These are phyloP conservation scores for Mycena galopus DNA, from an alignment of 768 basidiomycete species.

Conservation along the genomic window DNA sequence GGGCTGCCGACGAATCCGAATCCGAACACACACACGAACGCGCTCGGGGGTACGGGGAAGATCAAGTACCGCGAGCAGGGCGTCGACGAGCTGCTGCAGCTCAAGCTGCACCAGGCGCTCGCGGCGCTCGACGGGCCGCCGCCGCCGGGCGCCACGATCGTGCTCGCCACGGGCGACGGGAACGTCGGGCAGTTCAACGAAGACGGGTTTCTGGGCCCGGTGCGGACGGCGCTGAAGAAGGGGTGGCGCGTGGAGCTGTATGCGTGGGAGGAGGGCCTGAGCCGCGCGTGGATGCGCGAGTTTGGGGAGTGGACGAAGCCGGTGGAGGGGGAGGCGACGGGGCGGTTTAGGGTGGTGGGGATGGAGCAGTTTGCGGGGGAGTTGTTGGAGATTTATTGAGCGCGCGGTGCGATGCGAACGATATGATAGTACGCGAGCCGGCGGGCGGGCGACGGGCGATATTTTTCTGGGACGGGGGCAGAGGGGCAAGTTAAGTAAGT, in stretches of 20 bases:
- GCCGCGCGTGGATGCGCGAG: conserved; percentile 81
- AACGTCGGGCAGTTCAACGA: conserved; percentile 94
- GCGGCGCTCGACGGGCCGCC: conserved; percentile 74
- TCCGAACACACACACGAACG: background rate
- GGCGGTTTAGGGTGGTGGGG: conserved; percentile 68
- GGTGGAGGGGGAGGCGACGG: conserved; percentile 56
- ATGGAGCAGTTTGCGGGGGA: conserved; percentile 78
- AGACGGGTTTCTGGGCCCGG: conserved; percentile 92
- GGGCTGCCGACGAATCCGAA: background rate
- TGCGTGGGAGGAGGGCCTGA: conserved; percentile 89
- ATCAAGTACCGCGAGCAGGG: conserved; percentile 89
- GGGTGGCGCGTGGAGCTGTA: conserved; percentile 98
- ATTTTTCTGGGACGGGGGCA: background rate
- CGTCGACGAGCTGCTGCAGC: conserved; percentile 93
- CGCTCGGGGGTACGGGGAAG: conserved; percentile 43
- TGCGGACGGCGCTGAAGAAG: conserved; percentile 84
- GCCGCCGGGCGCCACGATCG: conserved; percentile 79
- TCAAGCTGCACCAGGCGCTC: conserved; percentile 91
- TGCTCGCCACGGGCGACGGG: conserved; percentile 95
- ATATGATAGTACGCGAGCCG: background rate
- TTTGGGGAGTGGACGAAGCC: conserved; percentile 67
- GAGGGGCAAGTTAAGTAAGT: conserved; percentile 13
- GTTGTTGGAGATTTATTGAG: conserved; percentile 60
- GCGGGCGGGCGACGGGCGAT: background rate
- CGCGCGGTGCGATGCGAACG: background rate